Base-by-base conservation (phyloP, 1,284 basidiomycete genomes). In the Lentinula novae-zelandiae region DNA sequence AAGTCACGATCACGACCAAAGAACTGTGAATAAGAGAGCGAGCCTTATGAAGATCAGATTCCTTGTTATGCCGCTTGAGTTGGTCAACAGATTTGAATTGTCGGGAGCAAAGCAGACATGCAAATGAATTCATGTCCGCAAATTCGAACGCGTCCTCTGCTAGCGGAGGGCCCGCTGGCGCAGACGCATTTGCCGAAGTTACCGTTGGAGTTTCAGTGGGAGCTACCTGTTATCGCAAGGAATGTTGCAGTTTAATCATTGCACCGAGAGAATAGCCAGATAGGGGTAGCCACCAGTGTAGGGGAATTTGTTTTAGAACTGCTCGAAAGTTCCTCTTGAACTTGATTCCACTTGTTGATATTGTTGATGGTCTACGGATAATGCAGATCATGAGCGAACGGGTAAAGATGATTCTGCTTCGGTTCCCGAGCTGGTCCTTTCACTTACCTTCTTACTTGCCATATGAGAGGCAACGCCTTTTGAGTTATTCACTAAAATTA, bases 281-380 rank as follows among this genome's bases (percentile, higher is more conserved):
- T 67, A 70, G 46, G 69, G 59, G 67, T 68, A 60, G 67, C 76
- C 72, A 80, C 78, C 75, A 71, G 68, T 72, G 69, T 65, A 62
- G 71, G 60, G 62, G 74, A 63, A 53, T 71, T 62, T 58, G 70
- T 61, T 51, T 66, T 64, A 58, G 75, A 61, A 63, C 76, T 73
- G 62, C 81, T 76, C 38, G 80, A 84, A 34, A 96, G 81, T 68
- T 93, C 94, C 73, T 87, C 88, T 75, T 95, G 92, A 15, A 95
- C 92, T 76, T 89, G 90, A 71, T 95, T 96, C 95, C 95, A 97
- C 69, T 97, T 96, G 69, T 82, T 88, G 71, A 98, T 96, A 68
- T 96, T 95, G 72, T 85, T 91, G 54, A 83, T 89, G 52, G 87
- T 90, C 93, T 96, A 62, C 49, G 38, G 52, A 17, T 40, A 44